Base-by-base conservation (phyloP, 2,329 filamentous ascomycete genomes). In the Dothistroma pini region DNA sequence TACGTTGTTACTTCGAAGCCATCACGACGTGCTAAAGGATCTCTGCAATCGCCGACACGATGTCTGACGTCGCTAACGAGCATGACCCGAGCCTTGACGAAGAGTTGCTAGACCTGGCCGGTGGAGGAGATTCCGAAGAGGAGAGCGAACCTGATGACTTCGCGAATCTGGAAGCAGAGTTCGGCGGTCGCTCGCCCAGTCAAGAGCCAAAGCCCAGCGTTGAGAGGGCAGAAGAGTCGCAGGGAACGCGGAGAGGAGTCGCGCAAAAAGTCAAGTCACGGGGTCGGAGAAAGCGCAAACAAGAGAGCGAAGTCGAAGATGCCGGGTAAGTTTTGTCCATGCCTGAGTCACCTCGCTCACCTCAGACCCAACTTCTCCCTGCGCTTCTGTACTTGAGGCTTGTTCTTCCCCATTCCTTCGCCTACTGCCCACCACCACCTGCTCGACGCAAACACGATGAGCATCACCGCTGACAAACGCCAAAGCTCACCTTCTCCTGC, bases 81-180 rank as follows among this genome's bases (percentile, higher is more conserved):
- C 16, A 44, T 66, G 78, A 80, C 31, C 22, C 51, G 51, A 53
- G 22, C 60, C 84, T 97, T 68, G 93, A 97, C 74, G 92, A 93
- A 70, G 93, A 97, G 80, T 87, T 97, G 67, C 88, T 97, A 66
- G 93, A 91, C 72, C 87, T 97, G 67, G 95, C 93, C 58, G 95
- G 91, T 71, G 91, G 81, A 69, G 91, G 81, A 69, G 75, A 77
- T 60, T 78, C 79, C 62, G 69, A 82, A 65, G 81, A 83, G 64
- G 82, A 84, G 67, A 74, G 77, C 58, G 60, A 58, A 11, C 56
- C 57, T n/a, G 69, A 71, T 32, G 69, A 73, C 35, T 67, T 68
- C 29, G 68, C 71, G 72, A 76, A 65, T 84, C 85, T 61, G 84
- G 72, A 79, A 80, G 76, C 80, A 70, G 52, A 63, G 54, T 41